Evolutionary conservation across 495 filamentous ascomycete species (phyloP), one percentile per base, ranked within the genome.

Genomic region (Penicillium dipodomyicola): DNA sequence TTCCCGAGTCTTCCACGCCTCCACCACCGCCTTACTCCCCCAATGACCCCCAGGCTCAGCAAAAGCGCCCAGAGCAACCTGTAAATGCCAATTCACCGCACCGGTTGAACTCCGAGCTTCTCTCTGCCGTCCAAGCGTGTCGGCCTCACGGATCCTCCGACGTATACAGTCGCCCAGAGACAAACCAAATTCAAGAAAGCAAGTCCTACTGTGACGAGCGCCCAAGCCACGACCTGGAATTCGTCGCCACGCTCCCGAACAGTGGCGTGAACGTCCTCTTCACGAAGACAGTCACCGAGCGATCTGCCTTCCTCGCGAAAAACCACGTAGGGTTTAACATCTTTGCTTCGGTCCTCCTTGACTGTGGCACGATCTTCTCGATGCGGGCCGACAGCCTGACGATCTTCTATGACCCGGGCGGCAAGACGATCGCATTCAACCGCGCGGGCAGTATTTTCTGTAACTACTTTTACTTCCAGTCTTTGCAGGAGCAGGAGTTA

Each of bases 351-450:
- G 53, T 97, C 20, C 77, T 98, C 11, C 70, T 81, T 49, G 88
- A 92, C 1, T 78, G 89, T 9, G 87, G 80, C 6, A 77, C 73
- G 3, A 79, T 95, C 22, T 96, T 95, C 68, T 75, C 80, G 11
- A 76, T 96, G 27, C 64, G 77, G 3, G 67, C 74, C 10, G 73
- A 81, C 39, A 76, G 78, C 23, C 59, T 97, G 42, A 92, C 95
- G 67, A 87, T 97, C 57, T 96, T 92, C 78, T 92, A 91, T 60
- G 92, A 96, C 58, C 82, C 87, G 19, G 72, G 75, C 9, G 87
- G 90, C 9, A 81, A 80, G 59, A 90, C 91, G 2, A 96, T 99
- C 57, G 94, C 95, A 0, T 99, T 99, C 80, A 99, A 97, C 66
- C 77, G 78, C 22, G 80, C 80, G 40, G 92, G 92, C 45, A 88